A percentile compares a stretch with the other conserved stretches of the same genome.
Evolutionary conservation across 805 yeast species (phyloP).

Genomic region (Metschnikowia chrysomelidarum): DNA sequence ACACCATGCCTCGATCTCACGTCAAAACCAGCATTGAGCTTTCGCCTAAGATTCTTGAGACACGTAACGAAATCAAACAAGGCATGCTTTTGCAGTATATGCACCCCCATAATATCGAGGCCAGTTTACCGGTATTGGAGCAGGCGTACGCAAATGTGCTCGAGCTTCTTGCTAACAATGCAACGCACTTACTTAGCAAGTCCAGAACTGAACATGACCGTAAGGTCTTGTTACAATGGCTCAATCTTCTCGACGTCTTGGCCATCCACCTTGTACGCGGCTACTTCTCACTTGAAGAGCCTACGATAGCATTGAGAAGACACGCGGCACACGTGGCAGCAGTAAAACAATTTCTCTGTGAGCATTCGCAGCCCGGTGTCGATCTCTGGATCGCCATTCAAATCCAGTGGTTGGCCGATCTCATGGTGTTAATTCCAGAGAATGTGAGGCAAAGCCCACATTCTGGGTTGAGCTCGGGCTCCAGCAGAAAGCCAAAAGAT

Average conservation of each 20-base stretch:
- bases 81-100: constrained; percentile 33
- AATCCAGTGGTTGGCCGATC: constrained; percentile 61
- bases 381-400: constrained; percentile 60
- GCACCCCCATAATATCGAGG: constrained; percentile 34
- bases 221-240: constrained; percentile 29
- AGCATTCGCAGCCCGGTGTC: constrained; percentile 15
- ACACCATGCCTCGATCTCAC: constrained; percentile 29
- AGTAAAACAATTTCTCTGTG: constrained; percentile 38
- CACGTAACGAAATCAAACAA: constrained; percentile 37
- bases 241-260: constrained; percentile 55
- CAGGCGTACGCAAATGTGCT: constrained; percentile 32
- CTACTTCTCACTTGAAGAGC: constrained; percentile 56
- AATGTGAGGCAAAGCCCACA: constrained; percentile 29
- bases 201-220: constrained; percentile 29
- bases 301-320: constrained; percentile 58
- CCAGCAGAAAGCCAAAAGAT: constrained; percentile 12
- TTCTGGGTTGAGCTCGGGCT: constrained; percentile 12
- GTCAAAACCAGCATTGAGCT: constrained; percentile 30
- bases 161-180: constrained; percentile 22
- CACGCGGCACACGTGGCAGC: constrained; percentile 62
- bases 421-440: constrained; percentile 48
- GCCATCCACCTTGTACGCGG: constrained; percentile 64
- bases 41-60: constrained; percentile 37
- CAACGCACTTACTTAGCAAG: constrained; percentile 7
- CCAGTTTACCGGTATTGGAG: constrained; percentile 30